Conservation (phyloP, 352 stramenopile species). For the Pythium chondricola region DNA sequence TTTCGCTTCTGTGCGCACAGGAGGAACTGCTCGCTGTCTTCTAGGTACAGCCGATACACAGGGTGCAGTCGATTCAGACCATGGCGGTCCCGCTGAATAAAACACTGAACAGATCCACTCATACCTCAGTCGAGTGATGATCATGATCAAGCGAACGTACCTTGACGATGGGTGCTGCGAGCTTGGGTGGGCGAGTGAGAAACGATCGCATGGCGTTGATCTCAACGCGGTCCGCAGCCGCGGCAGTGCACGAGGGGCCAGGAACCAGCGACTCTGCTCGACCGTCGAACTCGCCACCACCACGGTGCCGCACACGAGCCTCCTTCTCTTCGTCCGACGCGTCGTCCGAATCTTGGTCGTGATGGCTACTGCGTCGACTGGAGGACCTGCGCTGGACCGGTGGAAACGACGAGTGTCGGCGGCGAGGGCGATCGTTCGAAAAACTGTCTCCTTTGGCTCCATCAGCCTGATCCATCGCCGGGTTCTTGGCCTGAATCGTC, state of each 20-base stretch:
- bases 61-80: slow-evolving; percentile 42
- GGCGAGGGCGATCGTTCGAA: background rate
- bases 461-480: background rate
- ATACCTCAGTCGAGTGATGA: no score
- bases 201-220: slow-evolving; percentile 30
- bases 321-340: slow-evolving; percentile 19
- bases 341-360: slow-evolving; percentile 6
- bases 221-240: slow-evolving; percentile 11
- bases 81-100: slow-evolving; percentile 45
- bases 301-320: slow-evolving; percentile 3
- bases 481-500: background rate
- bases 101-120: slow-evolving; percentile 37
- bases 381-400: background rate
- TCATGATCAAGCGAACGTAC: slow-evolving; percentile 12
- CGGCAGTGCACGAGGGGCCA: background rate
- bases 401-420: background rate
- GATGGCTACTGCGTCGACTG: slow-evolving; percentile 4
- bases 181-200: slow-evolving; percentile 27
- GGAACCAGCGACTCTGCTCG: background rate
- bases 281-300: background rate
- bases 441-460: background rate
- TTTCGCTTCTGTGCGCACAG: slow-evolving; percentile 44
- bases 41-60: slow-evolving; percentile 50
- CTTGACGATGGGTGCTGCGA: slow-evolving; percentile 19
- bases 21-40: slow-evolving; percentile 44